Evolutionary conservation across 768 basidiomycete species (phyloP), one percentile per base, ranked within the genome.

Genomic region (Amanita fuliginea): DNA sequence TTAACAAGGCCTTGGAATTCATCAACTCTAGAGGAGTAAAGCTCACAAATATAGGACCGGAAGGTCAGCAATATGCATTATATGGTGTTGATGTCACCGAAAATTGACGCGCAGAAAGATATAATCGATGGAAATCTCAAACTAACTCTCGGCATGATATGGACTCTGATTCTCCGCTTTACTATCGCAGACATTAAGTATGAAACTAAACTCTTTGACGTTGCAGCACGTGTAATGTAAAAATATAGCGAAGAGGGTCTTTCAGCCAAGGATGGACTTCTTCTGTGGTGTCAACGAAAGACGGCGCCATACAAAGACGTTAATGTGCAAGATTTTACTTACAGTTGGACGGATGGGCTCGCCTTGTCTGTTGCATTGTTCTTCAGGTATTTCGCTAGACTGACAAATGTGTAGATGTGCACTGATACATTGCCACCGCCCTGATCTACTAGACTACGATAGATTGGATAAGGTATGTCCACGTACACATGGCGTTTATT

Each of bases 41-140:
- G 61, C 71, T 99, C 54, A 98, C 94, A 30, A 98, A 98, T 65
- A 97, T 99, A 53, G 95, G 93, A 13, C 90, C 94, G 8, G 95
- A 97, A 78, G 92, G 92, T 83, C 55, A 41, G 18, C n/a, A 26
- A 26, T 7, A 7, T 30, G 19, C 18, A 33, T 26, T 10, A 19
- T 35, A 19, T 35, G n/a, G 11, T 14, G 18, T 19, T 19, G 7
- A 34, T 45, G 42, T 33, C 44, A 34, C 30, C 45, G 44, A 21
- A 40, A 45, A 47, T 33, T 44, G 35, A 45, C 22, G 9, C 32
- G n/a, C 52, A 94, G 21, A 43, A 24, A 50, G 95, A 98, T 64
- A 96, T 98, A 62, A 93, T 99, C 50, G 96, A 99, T 64, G 94
- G 94, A n/a, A 96, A 95, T 64, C 66, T 94, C 55, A 99, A 98